A percentile compares a stretch with the other conserved stretches of the same genome.
Evolutionary conservation across 2,329 filamentous ascomycete species (phyloP).

Genomic region (Colletotrichum euphorbiae): DNA sequence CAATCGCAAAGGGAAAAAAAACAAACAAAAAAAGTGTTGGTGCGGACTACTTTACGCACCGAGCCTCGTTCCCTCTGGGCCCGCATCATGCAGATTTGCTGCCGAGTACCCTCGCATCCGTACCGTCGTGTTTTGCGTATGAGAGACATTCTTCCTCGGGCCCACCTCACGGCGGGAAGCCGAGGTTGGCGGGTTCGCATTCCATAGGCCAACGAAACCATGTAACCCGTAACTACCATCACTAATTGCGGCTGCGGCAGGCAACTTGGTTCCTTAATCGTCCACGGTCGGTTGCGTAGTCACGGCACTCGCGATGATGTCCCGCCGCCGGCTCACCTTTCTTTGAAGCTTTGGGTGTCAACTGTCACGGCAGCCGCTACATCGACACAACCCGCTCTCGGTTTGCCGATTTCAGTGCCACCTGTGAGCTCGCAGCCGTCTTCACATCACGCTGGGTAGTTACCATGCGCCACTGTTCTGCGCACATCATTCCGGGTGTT

Average conservation of each 20-base stretch:
- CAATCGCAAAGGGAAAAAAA: conserved; percentile 12
- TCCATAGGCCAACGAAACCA: background rate
- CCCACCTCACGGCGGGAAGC: conserved; percentile 11
- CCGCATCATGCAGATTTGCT: conserved; percentile 33
- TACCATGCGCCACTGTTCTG: background rate
- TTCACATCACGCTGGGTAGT: background rate
- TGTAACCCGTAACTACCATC: background rate
- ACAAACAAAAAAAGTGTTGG: background rate
- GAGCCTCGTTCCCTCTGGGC: background rate
- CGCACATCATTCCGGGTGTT: background rate
- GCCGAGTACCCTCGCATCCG: conserved; percentile 6
- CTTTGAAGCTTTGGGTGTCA: background rate
- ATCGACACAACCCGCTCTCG: background rate
- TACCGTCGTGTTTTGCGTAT: conserved; percentile 24
- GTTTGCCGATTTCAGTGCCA: background rate
- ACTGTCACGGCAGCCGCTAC: background rate
- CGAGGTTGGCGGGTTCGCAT: conserved; percentile 5
- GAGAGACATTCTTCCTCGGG: conserved; percentile 21
- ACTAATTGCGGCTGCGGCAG: background rate
- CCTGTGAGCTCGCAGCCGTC: background rate
- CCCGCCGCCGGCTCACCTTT: background rate
- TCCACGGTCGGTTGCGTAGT: background rate
- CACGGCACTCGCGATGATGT: background rate
- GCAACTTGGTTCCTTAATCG: background rate
- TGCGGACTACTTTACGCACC: conserved; percentile 21